phyloP scores from a whole-genome alignment of 139 green algal species.

The Closterium sp. region DNA sequence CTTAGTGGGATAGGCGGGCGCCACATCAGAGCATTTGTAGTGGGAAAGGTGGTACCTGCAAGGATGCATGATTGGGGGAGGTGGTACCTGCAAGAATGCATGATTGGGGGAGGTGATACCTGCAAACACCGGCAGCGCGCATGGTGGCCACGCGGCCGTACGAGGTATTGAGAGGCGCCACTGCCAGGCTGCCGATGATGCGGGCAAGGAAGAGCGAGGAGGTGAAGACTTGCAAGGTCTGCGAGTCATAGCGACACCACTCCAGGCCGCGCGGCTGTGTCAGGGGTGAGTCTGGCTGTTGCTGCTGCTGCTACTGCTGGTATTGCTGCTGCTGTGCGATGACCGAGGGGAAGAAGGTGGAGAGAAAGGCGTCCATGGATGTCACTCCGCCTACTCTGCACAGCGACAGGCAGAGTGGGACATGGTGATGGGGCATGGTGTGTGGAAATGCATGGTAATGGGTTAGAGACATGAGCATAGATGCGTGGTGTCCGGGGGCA shows the following conservation, averaged over 20 bases:
- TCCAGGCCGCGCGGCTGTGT: slow-evolving; percentile 28
- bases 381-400: slow-evolving; percentile 52
- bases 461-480: no score
- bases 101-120: slow-evolving; percentile 71
- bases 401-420: no score
- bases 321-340: slow-evolving; percentile 5
- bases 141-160: slow-evolving; percentile 61
- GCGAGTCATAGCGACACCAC: slow-evolving; percentile 62
- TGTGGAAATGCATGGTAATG: no score
- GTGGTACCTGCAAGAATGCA: slow-evolving; percentile 72
- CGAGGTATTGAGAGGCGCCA: slow-evolving; percentile 25
- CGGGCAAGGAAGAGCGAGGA: slow-evolving; percentile 69
- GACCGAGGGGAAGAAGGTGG: slow-evolving; percentile 63
- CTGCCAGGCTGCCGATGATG: slow-evolving; percentile 44
- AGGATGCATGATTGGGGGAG: slow-evolving; percentile 61
- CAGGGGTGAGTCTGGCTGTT: no score
- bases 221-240: slow-evolving; percentile 73
- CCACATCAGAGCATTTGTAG: no score
- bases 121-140: slow-evolving; percentile 53
- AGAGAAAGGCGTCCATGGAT: slow-evolving; percentile 55
- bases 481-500: no score
- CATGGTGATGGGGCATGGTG: no score
- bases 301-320: no score
- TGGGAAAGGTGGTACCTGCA: no score
- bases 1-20: no score